Evolutionary conservation across 305 asterid species (phyloP), one percentile per base, ranked within the genome.

Genomic region (Fraxinus greggii): DNA sequence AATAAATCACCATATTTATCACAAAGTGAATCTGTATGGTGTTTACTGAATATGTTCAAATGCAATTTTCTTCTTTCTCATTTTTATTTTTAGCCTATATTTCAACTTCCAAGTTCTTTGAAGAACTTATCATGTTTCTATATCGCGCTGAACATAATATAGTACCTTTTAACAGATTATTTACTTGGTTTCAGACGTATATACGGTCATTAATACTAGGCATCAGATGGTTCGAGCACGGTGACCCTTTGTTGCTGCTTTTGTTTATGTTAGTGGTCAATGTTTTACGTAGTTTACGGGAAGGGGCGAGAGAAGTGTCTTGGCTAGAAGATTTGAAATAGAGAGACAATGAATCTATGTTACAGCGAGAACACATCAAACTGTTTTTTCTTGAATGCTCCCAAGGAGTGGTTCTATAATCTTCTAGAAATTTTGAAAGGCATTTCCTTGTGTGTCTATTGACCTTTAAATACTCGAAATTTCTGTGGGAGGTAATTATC

Each of bases 11-110:
- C 79, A 81, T 3, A 67, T 48, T 77, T 56, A 65, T 76, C 75
- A 19, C 67, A 88, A 7, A 15, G 75, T 51, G n/a, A 73, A 45
- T 24, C 0, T 15, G 48, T 54, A 29, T 24, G 32, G 40, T 42
- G 56, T 76, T 48, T n/a, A 81, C 45, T 63, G 54, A 75, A 78
- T 81, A 73, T 56, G 79, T 83, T 26, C 26, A 45, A 31, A 42
- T n/a, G 69, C 67, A 45, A 35, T 69, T 31, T 31, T 13, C 23
- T 36, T 69, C 40, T 69, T 69, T 36, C 75, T 15, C 40, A 65
- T 65, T 69, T 69, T 51, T 69, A 69, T 13, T 31, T 6, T 69
- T 7, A 69, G 38, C 75, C 10, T 15, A 69, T 69, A 5, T 69
- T 13, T 69, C 23, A 69, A 51, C 23, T 4, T 17, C 24, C 23